A percentile compares a stretch with the other conserved stretches of the same genome.
These are phyloP conservation scores for Polygonum maritimum DNA, from an alignment of 148 eudicot species.

Conservation along the genomic window DNA sequence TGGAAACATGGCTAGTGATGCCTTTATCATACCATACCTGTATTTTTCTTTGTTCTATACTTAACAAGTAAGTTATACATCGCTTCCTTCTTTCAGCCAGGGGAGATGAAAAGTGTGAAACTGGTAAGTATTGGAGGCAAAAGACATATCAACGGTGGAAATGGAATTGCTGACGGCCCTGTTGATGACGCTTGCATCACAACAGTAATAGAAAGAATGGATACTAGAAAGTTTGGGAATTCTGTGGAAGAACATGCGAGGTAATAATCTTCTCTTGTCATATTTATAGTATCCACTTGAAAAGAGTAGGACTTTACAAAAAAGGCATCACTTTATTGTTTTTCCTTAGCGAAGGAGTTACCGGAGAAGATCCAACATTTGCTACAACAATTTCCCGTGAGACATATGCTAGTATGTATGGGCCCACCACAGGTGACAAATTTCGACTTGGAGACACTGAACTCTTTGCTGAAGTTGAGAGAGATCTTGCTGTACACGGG, in stretches of 20 bases:
- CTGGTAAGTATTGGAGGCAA: slow-evolving; percentile 81
- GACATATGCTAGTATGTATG: slow-evolving; percentile 85
- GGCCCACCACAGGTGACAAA: slow-evolving; percentile 91
- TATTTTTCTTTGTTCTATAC: not conserved
- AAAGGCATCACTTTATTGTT: not conserved
- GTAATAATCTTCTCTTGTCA: slow-evolving; percentile 20
- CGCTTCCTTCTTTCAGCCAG: slow-evolving; percentile 46
- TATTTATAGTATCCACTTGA: not conserved
- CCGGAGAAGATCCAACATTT: slow-evolving; percentile 49
- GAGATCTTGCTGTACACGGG: slow-evolving; percentile 70
- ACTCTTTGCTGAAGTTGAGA: slow-evolving; percentile 84
- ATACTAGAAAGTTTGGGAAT: slow-evolving; percentile 40
- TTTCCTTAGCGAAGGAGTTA: slow-evolving; percentile 51
- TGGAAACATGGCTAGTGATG: not conserved
- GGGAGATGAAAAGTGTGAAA: slow-evolving; percentile 76
- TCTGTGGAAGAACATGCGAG: slow-evolving; percentile 56
- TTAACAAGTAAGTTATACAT: not conserved
- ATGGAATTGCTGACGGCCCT: slow-evolving; percentile 61
- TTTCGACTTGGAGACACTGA: slow-evolving; percentile 91
- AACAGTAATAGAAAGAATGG: slow-evolving; percentile 43
- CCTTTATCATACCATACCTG: not conserved
- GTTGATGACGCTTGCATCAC: slow-evolving; percentile 45
- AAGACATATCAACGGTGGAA: slow-evolving; percentile 75
- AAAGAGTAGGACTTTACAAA: not conserved
- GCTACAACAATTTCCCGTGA: slow-evolving; percentile 52